Evolutionary conservation across 1,284 basidiomycete genomes (phyloP).

Genomic region (Coriolopsis trogii): DNA sequence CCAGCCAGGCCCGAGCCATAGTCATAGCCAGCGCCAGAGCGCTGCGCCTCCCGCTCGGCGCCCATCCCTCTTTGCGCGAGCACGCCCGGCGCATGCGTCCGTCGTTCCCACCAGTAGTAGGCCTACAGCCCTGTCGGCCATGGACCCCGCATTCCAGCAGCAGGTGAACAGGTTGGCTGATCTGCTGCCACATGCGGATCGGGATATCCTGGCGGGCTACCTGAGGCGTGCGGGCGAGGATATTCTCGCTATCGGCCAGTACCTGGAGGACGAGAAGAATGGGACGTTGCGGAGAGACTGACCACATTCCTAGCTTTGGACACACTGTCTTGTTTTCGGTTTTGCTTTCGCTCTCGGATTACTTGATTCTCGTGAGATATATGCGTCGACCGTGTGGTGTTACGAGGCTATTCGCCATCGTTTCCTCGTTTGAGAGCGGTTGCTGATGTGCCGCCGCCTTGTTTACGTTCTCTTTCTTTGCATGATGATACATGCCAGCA

Average conservation of each 20-base stretch:
- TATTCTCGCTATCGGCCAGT: conserved; percentile 84
- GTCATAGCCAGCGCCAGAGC: conserved; percentile 43
- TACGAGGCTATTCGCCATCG: no score
- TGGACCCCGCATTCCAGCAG: conserved; percentile 54
- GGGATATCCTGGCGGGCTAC: conserved; percentile 70
- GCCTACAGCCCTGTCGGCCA: conserved; percentile 2
- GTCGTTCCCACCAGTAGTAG: conserved; percentile 7
- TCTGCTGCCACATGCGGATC: conserved; percentile 78
- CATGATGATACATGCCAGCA: conserved; percentile 9
- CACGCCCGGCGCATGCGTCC: conserved; percentile 24
- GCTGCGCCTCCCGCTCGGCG: conserved; percentile 44
- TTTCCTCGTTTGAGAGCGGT: conserved; percentile 1
- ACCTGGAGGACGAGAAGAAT: conserved; percentile 86
- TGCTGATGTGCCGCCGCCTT: neutral
- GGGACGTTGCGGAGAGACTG: conserved; percentile 54
- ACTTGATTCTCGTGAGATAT: no score
- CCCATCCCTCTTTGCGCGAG: conserved; percentile 50
- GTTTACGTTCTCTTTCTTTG: neutral
- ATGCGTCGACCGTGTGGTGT: no score
- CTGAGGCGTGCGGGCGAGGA: conserved; percentile 75
- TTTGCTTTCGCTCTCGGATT: no score
- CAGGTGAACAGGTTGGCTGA: conserved; percentile 77
- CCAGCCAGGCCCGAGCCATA: conserved; percentile 13
- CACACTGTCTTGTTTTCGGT: no score
- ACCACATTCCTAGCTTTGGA: neutral